Evolutionary conservation across 2,329 filamentous ascomycete species (phyloP), one percentile per base, ranked within the genome.

Genomic region (Incumbomyces delicatus): DNA sequence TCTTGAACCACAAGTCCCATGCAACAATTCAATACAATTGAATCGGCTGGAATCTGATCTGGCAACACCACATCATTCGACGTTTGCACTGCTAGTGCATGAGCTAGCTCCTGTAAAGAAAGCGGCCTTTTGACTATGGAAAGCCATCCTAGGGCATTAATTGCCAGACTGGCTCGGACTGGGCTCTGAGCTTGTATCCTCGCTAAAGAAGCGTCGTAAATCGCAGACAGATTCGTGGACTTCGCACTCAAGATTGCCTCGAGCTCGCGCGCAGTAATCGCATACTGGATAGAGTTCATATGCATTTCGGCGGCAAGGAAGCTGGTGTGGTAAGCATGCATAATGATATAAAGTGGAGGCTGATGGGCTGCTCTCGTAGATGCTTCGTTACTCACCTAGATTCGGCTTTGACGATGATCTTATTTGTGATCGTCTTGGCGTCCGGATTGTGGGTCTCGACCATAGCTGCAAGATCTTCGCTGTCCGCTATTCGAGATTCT

Each of bases 271-370:
- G 39, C 18, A 13, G 39, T 41, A n/a, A 41, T 13, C 13, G 39
- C 39, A 30, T n/a, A 41, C 39, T 41, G 39, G 39, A 41, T 30
- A n/a, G 39, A 41, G 22, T 30, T 41, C 17, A 41, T 29, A 27
- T 13, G 39, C 27, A 41, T 41, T 30, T 41, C 39, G 30, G 39
- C 39, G 12, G 39, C 18, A 41, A 30, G 39, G 39, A 41, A 41
- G n/a, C 39, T 41, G 22, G 22, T 5, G 8, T 8, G 22, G 22
- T 27, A 27, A 27, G 22, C 22, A 27, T 27, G 5, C 8, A 8
- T 8, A 27, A 5, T 4, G 8, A n/a, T n/a, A n/a, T n/a, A n/a
- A n/a, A n/a, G n/a, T n/a, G n/a, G n/a, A n/a, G n/a, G n/a, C n/a
- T n/a, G n/a, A n/a, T n/a, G n/a, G n/a, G n/a, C n/a, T n/a, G n/a